Conservation (phyloP, 2,329 filamentous ascomycete species). For the Xylaria sp. region DNA sequence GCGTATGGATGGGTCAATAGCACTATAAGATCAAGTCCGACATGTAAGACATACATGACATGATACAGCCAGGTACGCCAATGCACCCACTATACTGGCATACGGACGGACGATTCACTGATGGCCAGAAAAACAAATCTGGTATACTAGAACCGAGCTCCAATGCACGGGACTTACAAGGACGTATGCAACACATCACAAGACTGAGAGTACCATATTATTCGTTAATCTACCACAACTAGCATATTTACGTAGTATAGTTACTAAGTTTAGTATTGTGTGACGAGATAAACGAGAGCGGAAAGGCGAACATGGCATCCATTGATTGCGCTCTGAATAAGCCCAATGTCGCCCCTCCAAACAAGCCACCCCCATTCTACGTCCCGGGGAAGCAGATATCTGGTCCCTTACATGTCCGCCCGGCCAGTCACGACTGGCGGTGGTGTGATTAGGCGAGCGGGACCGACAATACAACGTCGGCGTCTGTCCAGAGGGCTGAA, state of each 20-base stretch:
- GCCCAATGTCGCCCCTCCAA: not conserved
- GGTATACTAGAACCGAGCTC: conserved; percentile 12
- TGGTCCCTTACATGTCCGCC: conserved; percentile 26
- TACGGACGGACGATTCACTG: not conserved
- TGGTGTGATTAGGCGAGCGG: conserved; percentile 2
- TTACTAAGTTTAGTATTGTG: not conserved
- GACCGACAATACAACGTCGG: conserved; percentile 20
- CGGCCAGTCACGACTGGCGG: too few species aligned
- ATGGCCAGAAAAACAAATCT: conserved; percentile 8
- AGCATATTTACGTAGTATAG: not conserved
- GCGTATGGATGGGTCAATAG: not conserved
- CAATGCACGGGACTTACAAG: conserved; percentile 24
- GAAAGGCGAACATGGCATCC: not conserved
- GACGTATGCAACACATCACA: conserved; percentile 16
- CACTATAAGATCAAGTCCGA: not conserved
- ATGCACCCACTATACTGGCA: not conserved
- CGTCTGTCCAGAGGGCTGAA: conserved; percentile 1
- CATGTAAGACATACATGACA: not conserved
- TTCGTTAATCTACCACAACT: conserved; percentile 3
- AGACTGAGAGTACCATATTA: not conserved
- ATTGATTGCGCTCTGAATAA: not conserved
- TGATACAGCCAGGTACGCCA: not conserved
- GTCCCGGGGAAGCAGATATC: not conserved
- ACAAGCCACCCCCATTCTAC: conserved; percentile 3
- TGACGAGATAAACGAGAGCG: conserved; percentile 8